Percentiles rank a stretch among this genome's conserved stretches.
phyloP scores from a whole-genome alignment of 2,329 filamentous ascomycete genomes.

The Anisogramma anomala region DNA sequence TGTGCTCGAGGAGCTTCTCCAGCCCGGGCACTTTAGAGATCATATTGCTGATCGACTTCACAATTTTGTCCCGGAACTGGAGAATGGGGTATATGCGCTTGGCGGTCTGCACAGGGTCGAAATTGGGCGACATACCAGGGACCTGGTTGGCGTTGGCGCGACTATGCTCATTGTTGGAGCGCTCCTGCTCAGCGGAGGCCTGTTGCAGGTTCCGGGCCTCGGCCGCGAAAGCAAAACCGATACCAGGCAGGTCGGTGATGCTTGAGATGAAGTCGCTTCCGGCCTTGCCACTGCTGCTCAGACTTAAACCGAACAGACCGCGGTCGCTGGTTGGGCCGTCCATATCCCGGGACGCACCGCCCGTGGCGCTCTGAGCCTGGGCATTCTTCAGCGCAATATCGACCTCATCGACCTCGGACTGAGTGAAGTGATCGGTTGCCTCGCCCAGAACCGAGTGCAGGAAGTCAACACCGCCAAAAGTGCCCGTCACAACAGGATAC shows the following conservation, averaged over 20 bases:
- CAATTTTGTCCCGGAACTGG: constrained; percentile 85
- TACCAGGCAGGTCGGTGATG: constrained; percentile 62
- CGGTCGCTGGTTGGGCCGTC: constrained; percentile 16
- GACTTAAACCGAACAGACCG: constrained; percentile 24
- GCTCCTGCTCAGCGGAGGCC: constrained; percentile 51
- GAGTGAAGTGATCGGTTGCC: constrained; percentile 72
- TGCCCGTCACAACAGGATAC: constrained; percentile 61
- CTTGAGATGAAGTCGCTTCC: constrained; percentile 56
- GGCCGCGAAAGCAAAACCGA: constrained; percentile 52
- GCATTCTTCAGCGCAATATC: constrained; percentile 63
- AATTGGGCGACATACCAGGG: constrained; percentile 61
- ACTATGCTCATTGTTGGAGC: constrained; percentile 34
- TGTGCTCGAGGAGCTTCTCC: constrained; percentile 81
- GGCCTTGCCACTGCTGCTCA: constrained; percentile 23
- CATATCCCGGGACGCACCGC: constrained; percentile 16
- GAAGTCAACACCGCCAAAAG: constrained; percentile 75
- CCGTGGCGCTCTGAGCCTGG: constrained; percentile 26
- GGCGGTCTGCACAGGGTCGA: constrained; percentile 68
- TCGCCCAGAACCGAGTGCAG: constrained; percentile 68
- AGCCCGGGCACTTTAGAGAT: constrained; percentile 89
- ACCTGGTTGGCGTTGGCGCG: constrained; percentile 46
- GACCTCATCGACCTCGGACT: constrained; percentile 74
- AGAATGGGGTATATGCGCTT: constrained; percentile 89
- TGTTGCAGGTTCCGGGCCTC: constrained; percentile 54
- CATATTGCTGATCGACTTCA: constrained; percentile 71